Evolutionary conservation across 257 asterid species (phyloP).

Genomic region (Thymus mandschuricus): DNA sequence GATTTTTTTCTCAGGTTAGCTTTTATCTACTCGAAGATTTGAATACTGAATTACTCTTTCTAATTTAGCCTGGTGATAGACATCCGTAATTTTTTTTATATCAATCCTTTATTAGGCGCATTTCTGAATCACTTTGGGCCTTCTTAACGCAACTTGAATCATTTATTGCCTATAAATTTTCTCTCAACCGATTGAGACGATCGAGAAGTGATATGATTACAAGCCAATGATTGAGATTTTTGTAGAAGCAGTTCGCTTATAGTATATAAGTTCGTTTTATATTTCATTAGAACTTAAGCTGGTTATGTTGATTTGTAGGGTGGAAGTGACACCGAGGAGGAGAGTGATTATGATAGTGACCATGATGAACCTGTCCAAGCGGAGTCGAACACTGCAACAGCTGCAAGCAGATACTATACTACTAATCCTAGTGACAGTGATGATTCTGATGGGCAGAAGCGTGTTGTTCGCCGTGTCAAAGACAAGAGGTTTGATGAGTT

Average conservation of each 20-base stretch:
- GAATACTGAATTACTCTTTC: neutral
- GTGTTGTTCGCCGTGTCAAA: conserved; percentile 75
- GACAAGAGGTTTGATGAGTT: conserved; percentile 90
- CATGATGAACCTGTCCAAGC: conserved; percentile 44
- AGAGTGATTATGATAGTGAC: conserved; percentile 46
- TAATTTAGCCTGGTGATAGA: neutral
- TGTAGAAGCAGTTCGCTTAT: neutral
- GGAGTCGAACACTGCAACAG: conserved; percentile 38
- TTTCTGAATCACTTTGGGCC: neutral
- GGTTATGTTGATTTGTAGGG: conserved; percentile 40
- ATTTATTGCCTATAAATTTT: neutral
- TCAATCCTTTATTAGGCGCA: neutral
- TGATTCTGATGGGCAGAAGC: conserved; percentile 64
- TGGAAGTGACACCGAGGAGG: conserved; percentile 73
- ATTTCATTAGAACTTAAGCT: neutral
- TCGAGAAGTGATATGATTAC: neutral
- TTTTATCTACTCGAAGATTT: neutral
- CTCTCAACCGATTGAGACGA: neutral
- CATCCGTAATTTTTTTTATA: neutral
- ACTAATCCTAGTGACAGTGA: conserved; percentile 66
- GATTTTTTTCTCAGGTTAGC: conserved; percentile 66
- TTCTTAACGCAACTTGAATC: neutral
- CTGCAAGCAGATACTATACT: conserved; percentile 48
- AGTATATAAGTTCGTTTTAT: neutral
- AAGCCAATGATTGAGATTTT: neutral